Conservation (phyloP, 192 early-diverging fungal species). For the Coemansia sp. region DNA sequence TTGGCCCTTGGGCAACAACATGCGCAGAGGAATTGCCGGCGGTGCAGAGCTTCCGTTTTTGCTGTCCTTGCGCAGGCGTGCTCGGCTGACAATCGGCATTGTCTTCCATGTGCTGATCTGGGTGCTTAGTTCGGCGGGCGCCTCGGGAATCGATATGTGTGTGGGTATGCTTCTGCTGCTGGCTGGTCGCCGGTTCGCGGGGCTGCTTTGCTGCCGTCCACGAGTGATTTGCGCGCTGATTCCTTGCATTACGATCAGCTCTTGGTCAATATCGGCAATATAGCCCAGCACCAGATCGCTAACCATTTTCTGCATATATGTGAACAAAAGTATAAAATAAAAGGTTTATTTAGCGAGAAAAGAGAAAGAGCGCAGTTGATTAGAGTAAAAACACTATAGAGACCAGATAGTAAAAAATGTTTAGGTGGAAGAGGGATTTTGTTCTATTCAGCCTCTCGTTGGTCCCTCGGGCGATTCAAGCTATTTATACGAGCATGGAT, state of each 20-base stretch:
- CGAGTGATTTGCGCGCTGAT: constrained; percentile 43
- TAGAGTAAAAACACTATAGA: not conserved
- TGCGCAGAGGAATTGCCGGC: constrained; percentile 32
- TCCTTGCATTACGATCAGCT: constrained; percentile 43
- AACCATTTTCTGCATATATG: constrained; percentile 2
- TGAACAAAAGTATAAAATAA: not conserved
- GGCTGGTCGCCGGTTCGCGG: constrained; percentile 3
- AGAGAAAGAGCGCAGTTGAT: not conserved
- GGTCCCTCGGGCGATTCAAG: not conserved
- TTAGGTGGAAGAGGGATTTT: not conserved
- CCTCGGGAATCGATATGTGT: not conserved
- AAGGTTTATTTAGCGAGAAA: constrained; percentile 1
- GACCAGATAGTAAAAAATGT: not conserved
- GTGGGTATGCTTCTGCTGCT: not conserved
- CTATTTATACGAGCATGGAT: not conserved
- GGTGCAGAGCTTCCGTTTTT: constrained; percentile 15
- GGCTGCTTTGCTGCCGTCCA: constrained; percentile 19
- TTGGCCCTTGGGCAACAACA: constrained; percentile 22
- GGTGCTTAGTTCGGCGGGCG: constrained; percentile 1
- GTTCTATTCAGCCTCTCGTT: not conserved
- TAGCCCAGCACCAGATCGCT: constrained; percentile 21
- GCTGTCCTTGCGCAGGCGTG: constrained; percentile 15
- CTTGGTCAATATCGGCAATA: constrained; percentile 35
- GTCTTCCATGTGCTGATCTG: constrained; percentile 6
- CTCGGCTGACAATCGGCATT: constrained; percentile 3